A percentile compares a stretch with the other conserved stretches of the same genome.
Evolutionary conservation across 306 rosid species (phyloP).

Genomic region (Malus orientalis): DNA sequence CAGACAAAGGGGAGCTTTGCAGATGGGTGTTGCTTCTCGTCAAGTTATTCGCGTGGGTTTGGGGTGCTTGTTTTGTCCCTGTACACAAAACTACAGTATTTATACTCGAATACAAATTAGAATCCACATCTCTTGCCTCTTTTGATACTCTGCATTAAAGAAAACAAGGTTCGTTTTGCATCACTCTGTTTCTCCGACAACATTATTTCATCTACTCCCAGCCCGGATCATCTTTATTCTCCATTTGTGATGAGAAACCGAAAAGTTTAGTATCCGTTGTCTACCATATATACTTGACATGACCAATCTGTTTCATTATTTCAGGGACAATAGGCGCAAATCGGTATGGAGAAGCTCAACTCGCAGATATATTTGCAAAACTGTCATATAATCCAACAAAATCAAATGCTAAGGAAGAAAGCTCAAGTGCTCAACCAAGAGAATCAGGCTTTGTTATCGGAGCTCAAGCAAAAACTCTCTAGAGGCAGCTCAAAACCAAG

Average conservation of each 20-base stretch:
- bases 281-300: neutral
- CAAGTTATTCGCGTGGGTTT: neutral
- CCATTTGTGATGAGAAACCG: neutral
- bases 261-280: neutral
- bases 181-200: neutral
- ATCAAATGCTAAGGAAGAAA: constrained; percentile 26
- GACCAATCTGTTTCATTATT: neutral
- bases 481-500: constrained; percentile 8
- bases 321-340: constrained; percentile 1
- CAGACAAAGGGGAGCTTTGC: constrained; percentile 8
- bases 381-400: constrained; percentile 27
- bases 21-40: neutral
- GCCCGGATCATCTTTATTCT: neutral
- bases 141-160: neutral
- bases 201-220: neutral
- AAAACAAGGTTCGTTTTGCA: constrained; percentile 9
- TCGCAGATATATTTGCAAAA: constrained; percentile 24
- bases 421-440: constrained; percentile 29
- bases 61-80: neutral
- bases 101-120: neutral
- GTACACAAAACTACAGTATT: neutral
- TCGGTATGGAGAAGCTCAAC: constrained; percentile 21
- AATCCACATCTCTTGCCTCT: neutral
- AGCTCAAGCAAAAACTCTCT: constrained; percentile 19
- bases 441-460: constrained; percentile 27